Evolutionary conservation across 2,329 filamentous ascomycete species (phyloP), one percentile per base, ranked within the genome.

Genomic region (Aspergillus versicolor): DNA sequence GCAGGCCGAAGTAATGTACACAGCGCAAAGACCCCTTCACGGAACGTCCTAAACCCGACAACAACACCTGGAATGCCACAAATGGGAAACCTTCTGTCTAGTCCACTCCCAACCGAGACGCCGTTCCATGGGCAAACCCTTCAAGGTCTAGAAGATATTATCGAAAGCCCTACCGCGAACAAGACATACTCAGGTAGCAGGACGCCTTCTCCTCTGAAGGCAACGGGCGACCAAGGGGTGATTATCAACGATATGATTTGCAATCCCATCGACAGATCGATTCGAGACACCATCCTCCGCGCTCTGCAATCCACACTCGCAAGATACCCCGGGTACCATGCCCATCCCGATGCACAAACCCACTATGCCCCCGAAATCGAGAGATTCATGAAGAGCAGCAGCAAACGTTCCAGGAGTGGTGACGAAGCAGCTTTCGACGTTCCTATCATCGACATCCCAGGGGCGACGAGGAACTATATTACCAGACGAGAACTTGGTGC

Each of bases 401-500:
- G 69, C 19, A 82, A 80, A 61, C 70, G 73, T 47, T 71, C 70
- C 27, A 81, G 79, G 63, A 70, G 69, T 22, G 73, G 70, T 50
- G 80, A 86, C 42, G 89, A 91, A 64, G 84, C 84, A 24, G 73
- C 86, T 2, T 75, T 82, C 1, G 77, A 84, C 43, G 82, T 86
- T 0, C 86, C 90, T 0, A 79, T 83, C 4, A 80, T 97, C 21
- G 79, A 84, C 42, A 90, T 97, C 59, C 81, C 84, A 0, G 85
- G 85, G 40, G 81, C 84, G 2, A 77, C 82, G 21, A 81, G 86
- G 40, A 83, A 82, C 42, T 99, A 97, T 73, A 88, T 85, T 1
- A 76, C 97, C 56, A 91, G 89, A 69, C 86, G 88, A 49, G 92
- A 97, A 71, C 85, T 99, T 12, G 94, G 94, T 1, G 90, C 92